Base-by-base conservation (phyloP, 352 stramenopile genomes). In the Phytophthora pini region DNA sequence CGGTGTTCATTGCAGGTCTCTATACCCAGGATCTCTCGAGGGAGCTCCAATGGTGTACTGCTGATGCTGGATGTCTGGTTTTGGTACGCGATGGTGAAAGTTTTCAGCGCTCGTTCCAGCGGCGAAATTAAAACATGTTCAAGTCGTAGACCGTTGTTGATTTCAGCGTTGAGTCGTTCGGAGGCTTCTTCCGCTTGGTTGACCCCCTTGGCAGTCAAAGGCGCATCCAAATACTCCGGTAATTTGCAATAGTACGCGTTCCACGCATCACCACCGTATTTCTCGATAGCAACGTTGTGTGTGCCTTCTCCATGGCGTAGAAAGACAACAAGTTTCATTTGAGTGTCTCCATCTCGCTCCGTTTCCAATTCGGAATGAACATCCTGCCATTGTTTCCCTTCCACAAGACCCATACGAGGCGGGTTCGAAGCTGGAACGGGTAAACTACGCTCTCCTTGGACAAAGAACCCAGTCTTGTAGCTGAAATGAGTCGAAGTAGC, bases 221-320 rank as follows among this genome's bases (percentile, higher is more conserved):
- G 61, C 6, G 67, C 67, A 36, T 74, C 67, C 38, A 68, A 40
- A 63, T 61, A 74, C 45, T 71, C 50, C 1, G 67, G 61, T 20
- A 71, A 6, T 22, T 64, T 74, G 46, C 67, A 63, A 22, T 74
- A 74, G 22, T 69, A 72, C 9, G 51, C 8, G 11, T 72, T 61
- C 68, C 68, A 76, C 26, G 56, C 68, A 9, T 68, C 62, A 27
- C 46, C 32, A n/a, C 67, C 68, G 49, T 76, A 76, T 15, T 72
- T 65, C 2, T 64, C 63, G 15, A 69, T 72, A 11, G 68, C 68
- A 4, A 63, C 68, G 29, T 76, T 76, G 46, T 76, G 68, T n/a
- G 29, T 69, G 11, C 57, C 68, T 52, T 72, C 56, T 31, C 68
- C 68, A 29, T 76, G 68, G 13, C 68, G 68, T 32, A 76, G 31